phyloP scores from a whole-genome alignment of 768 basidiomycete species.

The Termitomyces sp. region DNA sequence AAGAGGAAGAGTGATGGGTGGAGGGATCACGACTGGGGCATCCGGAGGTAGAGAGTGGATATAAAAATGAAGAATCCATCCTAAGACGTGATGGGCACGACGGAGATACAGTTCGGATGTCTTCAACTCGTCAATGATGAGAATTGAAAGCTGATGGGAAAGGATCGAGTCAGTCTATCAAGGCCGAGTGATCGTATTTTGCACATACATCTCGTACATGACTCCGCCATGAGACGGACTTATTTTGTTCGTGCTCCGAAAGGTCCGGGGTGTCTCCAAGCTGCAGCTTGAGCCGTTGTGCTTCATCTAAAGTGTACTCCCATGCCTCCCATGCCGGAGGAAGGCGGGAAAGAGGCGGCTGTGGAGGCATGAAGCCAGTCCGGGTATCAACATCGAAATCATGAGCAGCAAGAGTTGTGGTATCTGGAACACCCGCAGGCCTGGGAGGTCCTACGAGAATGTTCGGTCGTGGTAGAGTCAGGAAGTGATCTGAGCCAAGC shows the following conservation, averaged over 20 bases:
- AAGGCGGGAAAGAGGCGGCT: constrained; percentile 60
- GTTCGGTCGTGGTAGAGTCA: constrained; percentile 16
- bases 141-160: constrained; percentile 41
- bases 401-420: constrained; percentile 42
- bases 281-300: constrained; percentile 42
- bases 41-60: constrained; percentile 57
- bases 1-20: constrained; percentile 70
- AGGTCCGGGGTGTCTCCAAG: constrained; percentile 51
- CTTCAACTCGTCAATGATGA: constrained; percentile 39
- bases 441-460: constrained; percentile 6
- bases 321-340: constrained; percentile 61
- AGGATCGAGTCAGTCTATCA: neutral
- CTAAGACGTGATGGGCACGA: constrained; percentile 71
- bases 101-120: constrained; percentile 57
- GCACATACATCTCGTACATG: constrained; percentile 41
- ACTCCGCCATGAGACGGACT: constrained; percentile 49
- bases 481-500: constrained; percentile 13
- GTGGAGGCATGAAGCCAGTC: constrained; percentile 89
- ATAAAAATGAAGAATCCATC: constrained; percentile 78
- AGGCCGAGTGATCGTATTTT: neutral
- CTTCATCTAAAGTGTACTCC: constrained; percentile 58
- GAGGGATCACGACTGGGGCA: constrained; percentile 60
- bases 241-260: constrained; percentile 29
- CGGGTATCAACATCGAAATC: constrained; percentile 91
- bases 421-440: constrained; percentile 14